A percentile compares a stretch with the other conserved stretches of the same genome.
phyloP scores from a whole-genome alignment of 208 protist species.

The Angomonas ambiguus region DNA sequence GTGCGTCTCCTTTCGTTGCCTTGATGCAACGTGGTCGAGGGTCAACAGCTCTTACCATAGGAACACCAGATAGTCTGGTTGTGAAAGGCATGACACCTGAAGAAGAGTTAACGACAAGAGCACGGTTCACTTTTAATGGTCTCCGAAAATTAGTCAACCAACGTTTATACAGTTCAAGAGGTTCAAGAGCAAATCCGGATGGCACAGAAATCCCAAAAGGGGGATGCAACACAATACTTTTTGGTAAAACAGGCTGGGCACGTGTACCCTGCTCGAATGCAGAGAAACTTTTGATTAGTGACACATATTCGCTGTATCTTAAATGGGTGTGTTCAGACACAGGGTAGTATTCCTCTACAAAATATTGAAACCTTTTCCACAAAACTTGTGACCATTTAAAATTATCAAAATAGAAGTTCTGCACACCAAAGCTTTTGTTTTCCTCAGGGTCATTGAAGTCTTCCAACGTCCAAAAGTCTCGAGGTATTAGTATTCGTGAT shows the following conservation, averaged over 20 bases:
- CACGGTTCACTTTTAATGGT: conserved; percentile 60
- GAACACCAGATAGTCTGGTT: conserved; percentile 40
- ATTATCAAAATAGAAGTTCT: conserved; percentile 90
- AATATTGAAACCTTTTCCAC: conserved; percentile 81
- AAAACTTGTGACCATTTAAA: conserved; percentile 88
- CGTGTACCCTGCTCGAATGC: conserved; percentile 68
- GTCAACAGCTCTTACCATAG: conserved; percentile 79
- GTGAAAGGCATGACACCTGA: conserved; percentile 57
- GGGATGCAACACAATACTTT: conserved; percentile 49
- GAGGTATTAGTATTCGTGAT: conserved; percentile 59
- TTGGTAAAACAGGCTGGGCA: conserved; percentile 44
- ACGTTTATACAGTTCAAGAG: conserved; percentile 57
- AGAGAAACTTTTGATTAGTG: conserved; percentile 74
- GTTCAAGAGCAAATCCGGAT: conserved; percentile 55
- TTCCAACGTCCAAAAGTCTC: conserved; percentile 84
- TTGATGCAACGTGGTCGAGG: conserved; percentile 55
- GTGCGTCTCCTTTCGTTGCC: conserved; percentile 47
- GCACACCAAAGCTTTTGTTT: conserved; percentile 83
- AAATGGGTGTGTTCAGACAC: conserved; percentile 78
- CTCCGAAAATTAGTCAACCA: conserved; percentile 72
- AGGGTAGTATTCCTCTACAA: conserved; percentile 83
- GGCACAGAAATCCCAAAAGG: conserved; percentile 54
- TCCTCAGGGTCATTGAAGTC: conserved; percentile 88
- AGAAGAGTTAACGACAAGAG: conserved; percentile 55
- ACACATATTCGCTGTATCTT: conserved; percentile 67